phyloP scores from a whole-genome alignment of 805 yeast species.

The Saccharomycopsis selenospora region DNA sequence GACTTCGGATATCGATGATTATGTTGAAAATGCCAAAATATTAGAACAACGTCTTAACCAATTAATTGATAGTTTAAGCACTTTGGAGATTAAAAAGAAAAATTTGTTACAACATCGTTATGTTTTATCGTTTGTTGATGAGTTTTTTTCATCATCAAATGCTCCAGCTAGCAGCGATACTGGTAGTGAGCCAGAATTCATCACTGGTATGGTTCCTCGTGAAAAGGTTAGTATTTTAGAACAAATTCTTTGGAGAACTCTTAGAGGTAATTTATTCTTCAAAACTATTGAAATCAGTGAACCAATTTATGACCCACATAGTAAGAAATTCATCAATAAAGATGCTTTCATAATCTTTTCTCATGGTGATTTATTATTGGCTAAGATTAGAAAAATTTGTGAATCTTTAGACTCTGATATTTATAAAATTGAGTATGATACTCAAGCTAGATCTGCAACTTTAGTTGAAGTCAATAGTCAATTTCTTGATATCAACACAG shows the following conservation, averaged over 20 bases:
- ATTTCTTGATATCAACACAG: conserved; percentile 43
- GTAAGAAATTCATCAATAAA: conserved; percentile 43
- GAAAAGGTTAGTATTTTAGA: conserved; percentile 54
- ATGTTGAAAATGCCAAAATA: conserved; percentile 42
- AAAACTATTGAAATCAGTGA: conserved; percentile 49
- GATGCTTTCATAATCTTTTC: conserved; percentile 62
- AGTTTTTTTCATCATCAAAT: conserved; percentile 33
- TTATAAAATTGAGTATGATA: conserved; percentile 45
- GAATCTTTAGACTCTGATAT: conserved; percentile 61
- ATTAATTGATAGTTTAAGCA: conserved; percentile 40
- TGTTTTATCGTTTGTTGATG: conserved; percentile 43
- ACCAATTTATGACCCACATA: conserved; percentile 48
- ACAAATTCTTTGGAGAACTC: conserved; percentile 65
- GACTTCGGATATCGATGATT: conserved; percentile 45
- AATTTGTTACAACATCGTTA: conserved; percentile 58
- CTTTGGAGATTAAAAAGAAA: conserved; percentile 42
- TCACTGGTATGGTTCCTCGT: conserved; percentile 61
- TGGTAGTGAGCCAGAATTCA: conserved; percentile 32
- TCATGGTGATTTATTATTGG: conserved; percentile 56
- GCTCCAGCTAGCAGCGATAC: conserved; percentile 22
- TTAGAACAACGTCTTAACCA: conserved; percentile 49
- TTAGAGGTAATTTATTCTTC: conserved; percentile 65
- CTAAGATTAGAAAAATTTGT: conserved; percentile 56
- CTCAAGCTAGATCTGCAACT: conserved; percentile 33
- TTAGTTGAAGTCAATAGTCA: conserved; percentile 33